These are phyloP conservation scores for Oryza meridionalis DNA, from an alignment of 176 grass and related monocot genomes.

Conservation along the genomic window DNA sequence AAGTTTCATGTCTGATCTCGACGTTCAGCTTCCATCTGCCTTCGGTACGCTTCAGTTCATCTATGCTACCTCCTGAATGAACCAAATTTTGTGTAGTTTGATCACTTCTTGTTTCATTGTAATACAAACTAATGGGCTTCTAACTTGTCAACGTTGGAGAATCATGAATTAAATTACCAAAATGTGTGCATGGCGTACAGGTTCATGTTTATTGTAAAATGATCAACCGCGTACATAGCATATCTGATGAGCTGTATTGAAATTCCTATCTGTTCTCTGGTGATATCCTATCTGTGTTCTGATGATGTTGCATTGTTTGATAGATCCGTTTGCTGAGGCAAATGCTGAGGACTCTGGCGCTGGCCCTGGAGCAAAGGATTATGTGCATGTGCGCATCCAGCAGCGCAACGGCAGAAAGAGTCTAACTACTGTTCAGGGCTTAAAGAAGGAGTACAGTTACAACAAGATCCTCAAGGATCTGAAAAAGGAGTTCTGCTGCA, in stretches of 20 bases:
- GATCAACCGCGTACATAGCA: too few species aligned
- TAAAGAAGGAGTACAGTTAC: slow-evolving; percentile 78
- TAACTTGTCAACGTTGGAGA: not conserved
- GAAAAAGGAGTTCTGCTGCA: slow-evolving; percentile 85
- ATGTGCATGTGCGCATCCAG: slow-evolving; percentile 89
- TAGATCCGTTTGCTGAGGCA: slow-evolving; percentile 79
- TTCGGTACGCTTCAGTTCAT: slow-evolving; percentile 43
- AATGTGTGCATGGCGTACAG: not conserved
- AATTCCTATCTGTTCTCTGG: not conserved
- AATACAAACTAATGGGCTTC: not conserved
- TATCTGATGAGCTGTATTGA: not conserved
- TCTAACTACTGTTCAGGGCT: slow-evolving; percentile 75
- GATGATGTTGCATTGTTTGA: not conserved
- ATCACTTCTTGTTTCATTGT: not conserved
- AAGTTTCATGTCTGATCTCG: slow-evolving; percentile 88
- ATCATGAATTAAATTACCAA: not conserved
- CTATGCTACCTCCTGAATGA: not conserved
- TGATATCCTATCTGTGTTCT: not conserved
- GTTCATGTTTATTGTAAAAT: not conserved
- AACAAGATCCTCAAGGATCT: slow-evolving; percentile 90
- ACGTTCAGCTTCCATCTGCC: slow-evolving; percentile 68
- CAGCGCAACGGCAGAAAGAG: slow-evolving; percentile 86
- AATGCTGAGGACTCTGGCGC: slow-evolving; percentile 78
- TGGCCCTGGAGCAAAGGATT: slow-evolving; percentile 67
- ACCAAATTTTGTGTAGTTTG: not conserved